Evolutionary conservation across 2,329 filamentous ascomycete genomes (phyloP), one percentile per base, ranked within the genome.

Genomic region (Paraphaeosphaeria sporulosa): DNA sequence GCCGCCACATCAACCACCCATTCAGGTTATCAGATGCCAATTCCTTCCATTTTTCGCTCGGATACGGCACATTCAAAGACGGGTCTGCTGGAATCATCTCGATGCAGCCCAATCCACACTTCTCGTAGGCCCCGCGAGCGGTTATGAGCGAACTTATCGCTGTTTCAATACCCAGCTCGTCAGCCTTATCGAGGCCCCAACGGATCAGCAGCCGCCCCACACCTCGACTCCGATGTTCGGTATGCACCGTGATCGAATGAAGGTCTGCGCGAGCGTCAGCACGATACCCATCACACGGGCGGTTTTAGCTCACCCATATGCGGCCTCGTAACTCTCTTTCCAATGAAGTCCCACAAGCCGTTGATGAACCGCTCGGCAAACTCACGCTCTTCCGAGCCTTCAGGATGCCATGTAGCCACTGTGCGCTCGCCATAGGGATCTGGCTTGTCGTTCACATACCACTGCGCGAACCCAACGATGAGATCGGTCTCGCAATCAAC

Each of bases 121-220:
- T 67, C 42, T 67, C 67, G 42, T 71, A 71, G n/a, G 64, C 66
- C 0, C 61, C 64, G n/a, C 53, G 38, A 3, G 68, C 68, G 21
- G 61, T 66, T 2, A 47, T 46, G 17, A 70, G 46, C 12, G 67
- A 68, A 42, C 61, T 65, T 5, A 70, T 53, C 1, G 67, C 67
- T 15, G 63, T 68, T 34, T 69, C 67, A 21, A 71, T 62, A 2
- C 63, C 73, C 30, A 77, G 61, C n/a, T 70, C 69, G 53, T 78
- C 75, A 1, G 60, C 78, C n/a, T 78, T 71, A 1, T 70, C 66
- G 3, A 69, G 75, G 6, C 79, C 78, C 71, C 76, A 80, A 21
- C 73, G 68, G 30, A 81, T 65, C 36, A 80, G 66, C 50, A 77
- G 69, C 4, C 71, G 60, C 6, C 74, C 78, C 6, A 70, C 70